Evolutionary conservation across 1,284 basidiomycete species (phyloP), one percentile per base, ranked within the genome.

Genomic region (Cystobasidium sp.): DNA sequence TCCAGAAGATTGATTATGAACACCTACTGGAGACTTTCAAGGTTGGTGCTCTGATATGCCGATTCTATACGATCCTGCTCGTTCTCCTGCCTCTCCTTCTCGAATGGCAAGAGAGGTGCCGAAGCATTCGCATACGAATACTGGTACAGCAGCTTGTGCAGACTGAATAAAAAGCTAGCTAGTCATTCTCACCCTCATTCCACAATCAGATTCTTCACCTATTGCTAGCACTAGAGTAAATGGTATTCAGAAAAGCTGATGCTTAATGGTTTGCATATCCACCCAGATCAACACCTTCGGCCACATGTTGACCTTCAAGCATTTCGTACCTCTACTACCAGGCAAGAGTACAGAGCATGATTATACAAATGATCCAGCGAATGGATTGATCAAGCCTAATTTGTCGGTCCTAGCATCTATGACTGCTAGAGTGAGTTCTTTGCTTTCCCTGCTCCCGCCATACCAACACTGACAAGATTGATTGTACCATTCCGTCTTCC

Each of bases 291-390:
- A 86, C 80, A 84, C 85, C 1, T 82, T 86, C 51, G 84, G 82
- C 1, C 85, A 85, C 62, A 81, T 85, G 18, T 79, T 85, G 18
- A 81, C 83, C 0, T 85, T 83, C 80, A 86, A 85, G 78, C 84
- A 86, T 77, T 84, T 86, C 52, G 81, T 82, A 2, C 84, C 84
- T 1, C 81, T 86, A n/a, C 79, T 86, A 1, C 85, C 85, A 0
- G 80, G 79, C 16, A 78, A 78, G 31, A 77, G 82, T n/a, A 56
- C 71, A 22, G 78, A 81, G 37, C 64, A 78, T 5, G 44, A 68
- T n/a, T 55, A 67, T 65, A 76, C 59, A 10, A 59, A 66, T 68
- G 83, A 84, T 73, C 82, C 82, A 7, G 82, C 83, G 0, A 76
- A 80, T n/a, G 84, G 83, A 0, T 75, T 84, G 14, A 70, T 85